These are phyloP conservation scores for Crithidia brevicula DNA, from an alignment of 208 protist species.

Conservation along the genomic window DNA sequence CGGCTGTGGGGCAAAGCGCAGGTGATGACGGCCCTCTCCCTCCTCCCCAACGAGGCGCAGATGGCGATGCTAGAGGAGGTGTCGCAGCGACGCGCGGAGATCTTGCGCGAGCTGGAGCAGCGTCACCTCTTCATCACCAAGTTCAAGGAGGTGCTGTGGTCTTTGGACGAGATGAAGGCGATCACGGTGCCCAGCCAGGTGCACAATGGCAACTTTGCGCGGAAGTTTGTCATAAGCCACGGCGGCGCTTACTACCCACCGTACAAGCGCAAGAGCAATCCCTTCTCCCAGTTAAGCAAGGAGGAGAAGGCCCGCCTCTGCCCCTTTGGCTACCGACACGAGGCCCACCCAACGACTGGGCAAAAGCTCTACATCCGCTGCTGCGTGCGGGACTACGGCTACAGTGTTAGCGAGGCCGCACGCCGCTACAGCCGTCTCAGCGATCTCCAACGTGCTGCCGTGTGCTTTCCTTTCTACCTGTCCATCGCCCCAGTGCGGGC, in stretches of 20 bases:
- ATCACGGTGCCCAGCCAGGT: slow-evolving; percentile 39
- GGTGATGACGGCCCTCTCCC: slow-evolving; percentile 23
- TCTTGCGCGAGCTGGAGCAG: slow-evolving; percentile 38
- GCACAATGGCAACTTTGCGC: slow-evolving; percentile 36
- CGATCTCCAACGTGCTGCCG: slow-evolving; percentile 74
- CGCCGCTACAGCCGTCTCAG: slow-evolving; percentile 45
- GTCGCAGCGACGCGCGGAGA: slow-evolving; percentile 7
- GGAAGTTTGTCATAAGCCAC: slow-evolving; percentile 41
- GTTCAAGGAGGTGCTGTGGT: slow-evolving; percentile 51
- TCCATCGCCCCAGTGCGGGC: slow-evolving; percentile 45
- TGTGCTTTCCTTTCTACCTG: slow-evolving; percentile 83
- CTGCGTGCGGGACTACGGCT: slow-evolving; percentile 79
- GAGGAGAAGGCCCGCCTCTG: slow-evolving; percentile 56
- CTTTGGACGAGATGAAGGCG: slow-evolving; percentile 64
- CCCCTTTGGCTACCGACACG: slow-evolving; percentile 47
- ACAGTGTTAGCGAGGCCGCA: slow-evolving; percentile 44
- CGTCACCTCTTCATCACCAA: slow-evolving; percentile 55
- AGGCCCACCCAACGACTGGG: slow-evolving; percentile 40
- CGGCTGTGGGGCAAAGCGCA: neutral
- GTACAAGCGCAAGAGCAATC: neutral
- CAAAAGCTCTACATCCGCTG: slow-evolving; percentile 66
- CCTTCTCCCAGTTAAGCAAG: slow-evolving; percentile 42
- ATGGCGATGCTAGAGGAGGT: slow-evolving; percentile 31
- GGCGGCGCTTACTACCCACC: slow-evolving; percentile 40
- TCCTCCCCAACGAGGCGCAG: slow-evolving; percentile 44